phyloP scores from a whole-genome alignment of 2,329 filamentous ascomycete genomes.

The Acrocalymma vagum region DNA sequence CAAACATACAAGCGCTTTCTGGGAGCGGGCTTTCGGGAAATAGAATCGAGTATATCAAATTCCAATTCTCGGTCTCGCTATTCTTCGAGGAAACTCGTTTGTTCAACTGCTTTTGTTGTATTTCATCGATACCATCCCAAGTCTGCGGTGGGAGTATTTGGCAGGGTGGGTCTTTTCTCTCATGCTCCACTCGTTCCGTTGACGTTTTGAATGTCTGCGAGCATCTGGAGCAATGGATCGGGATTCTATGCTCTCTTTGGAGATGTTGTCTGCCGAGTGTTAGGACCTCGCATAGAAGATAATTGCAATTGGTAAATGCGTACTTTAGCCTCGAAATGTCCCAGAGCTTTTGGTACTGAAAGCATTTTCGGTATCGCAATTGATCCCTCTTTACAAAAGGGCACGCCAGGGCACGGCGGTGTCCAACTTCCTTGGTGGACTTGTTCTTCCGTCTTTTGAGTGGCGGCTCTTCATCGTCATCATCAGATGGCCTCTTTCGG shows the following conservation, averaged over 20 bases:
- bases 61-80: conserved; percentile 11
- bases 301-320: too few relatives aligned
- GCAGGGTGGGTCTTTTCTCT: background rate
- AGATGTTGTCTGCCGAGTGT: conserved; percentile 1
- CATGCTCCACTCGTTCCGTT: background rate
- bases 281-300: too few relatives aligned
- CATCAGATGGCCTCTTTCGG: too few relatives aligned
- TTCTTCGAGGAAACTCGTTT: conserved; percentile 7
- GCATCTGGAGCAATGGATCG: conserved; percentile 1
- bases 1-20: conserved; percentile 6
- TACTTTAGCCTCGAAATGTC: conserved; percentile 1
- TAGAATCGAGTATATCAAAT: conserved; percentile 6
- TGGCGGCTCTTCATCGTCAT: too few relatives aligned
- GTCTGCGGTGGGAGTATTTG: conserved; percentile 1
- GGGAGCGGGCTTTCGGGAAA: conserved; percentile 5
- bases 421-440: too few relatives aligned
- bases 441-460: too few relatives aligned
- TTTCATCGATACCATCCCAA: conserved; percentile 7
- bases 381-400: conserved; percentile 1
- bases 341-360: background rate
- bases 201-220: background rate
- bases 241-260: background rate
- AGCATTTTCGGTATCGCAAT: background rate
- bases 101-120: conserved; percentile 7
- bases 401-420: conserved; percentile 1